Base-by-base conservation (phyloP, 805 yeast genomes). In the Pichia phayaonensis region DNA sequence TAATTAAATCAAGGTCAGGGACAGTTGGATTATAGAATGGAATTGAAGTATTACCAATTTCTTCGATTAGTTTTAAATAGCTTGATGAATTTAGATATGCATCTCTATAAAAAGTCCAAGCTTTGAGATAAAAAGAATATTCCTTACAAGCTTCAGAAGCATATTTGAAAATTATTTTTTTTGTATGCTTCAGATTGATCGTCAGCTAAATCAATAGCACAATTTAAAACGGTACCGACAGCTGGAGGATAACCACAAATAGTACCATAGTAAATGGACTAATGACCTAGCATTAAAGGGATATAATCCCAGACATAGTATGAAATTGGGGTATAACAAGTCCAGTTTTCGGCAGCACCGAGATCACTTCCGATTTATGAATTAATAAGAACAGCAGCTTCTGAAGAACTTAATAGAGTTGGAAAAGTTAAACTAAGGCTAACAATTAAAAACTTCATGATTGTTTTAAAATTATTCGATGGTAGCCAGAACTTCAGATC, bases 41-140 rank as follows among this genome's bases (percentile, higher is more conserved):
- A 10, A 43, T 36, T 11, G 57, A 27, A 6, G 50, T 42, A 40
- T 56, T 53, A 7, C 42, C n/a, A 16, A 50, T 47, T 0, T 46
- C 40, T 12, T 46, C 53, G 12, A 51, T 27, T 13, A 46, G 40
- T 15, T 58, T 40, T 27, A 58, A 56, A 27, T 54, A 42, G 2
- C 56, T 41, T 0, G 72, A 64, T 1, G 72, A 71, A 46, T 66
- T 65, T 15, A 51, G 47, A 49, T 66, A 72, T 20, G 56, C 66
- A 48, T 3, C 49, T 42, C 43, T 42, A 41, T 54, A 56, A 21
- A 38, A 57, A 8, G 20, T 54, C 59, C 52, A 69, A 50, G 12
- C 61, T 61, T 8, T 18, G 11, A 10, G 24, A 31, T 36, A 55
- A 21, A 47, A 46, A 20, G 49, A 42, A 24, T 54, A 56, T n/a